A percentile compares a stretch with the other conserved stretches of the same genome.
Conservation (phyloP, 2,329 filamentous ascomycete genomes). For the Macrophomina tecta region DNA sequence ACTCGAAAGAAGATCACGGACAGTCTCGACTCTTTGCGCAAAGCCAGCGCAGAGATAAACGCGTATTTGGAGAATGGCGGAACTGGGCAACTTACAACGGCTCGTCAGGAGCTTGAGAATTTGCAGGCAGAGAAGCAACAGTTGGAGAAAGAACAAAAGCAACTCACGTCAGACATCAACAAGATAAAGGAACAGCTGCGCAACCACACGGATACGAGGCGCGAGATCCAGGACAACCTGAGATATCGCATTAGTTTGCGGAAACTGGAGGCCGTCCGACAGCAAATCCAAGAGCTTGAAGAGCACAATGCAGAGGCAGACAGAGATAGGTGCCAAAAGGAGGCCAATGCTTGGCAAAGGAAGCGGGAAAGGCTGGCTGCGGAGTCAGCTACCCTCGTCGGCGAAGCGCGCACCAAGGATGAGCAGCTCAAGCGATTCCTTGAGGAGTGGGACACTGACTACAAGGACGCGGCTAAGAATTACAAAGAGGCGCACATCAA, state of each 20-base stretch:
- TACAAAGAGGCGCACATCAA: constrained; percentile 90
- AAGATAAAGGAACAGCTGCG: constrained; percentile 77
- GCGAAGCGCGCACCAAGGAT: constrained; percentile 83
- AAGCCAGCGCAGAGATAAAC: constrained; percentile 77
- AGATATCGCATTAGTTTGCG: constrained; percentile 78
- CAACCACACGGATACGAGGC: constrained; percentile 81
- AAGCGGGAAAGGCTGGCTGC: constrained; percentile 73
- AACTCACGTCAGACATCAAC: constrained; percentile 74
- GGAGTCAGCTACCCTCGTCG: constrained; percentile 75
- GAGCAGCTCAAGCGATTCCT: constrained; percentile 75
- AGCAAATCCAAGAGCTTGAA: constrained; percentile 76
- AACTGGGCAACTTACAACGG: constrained; percentile 70
- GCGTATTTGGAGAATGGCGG: constrained; percentile 80
- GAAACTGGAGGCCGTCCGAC: constrained; percentile 69
- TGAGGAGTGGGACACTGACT: constrained; percentile 82
- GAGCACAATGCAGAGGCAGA: constrained; percentile 82
- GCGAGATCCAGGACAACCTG: constrained; percentile 87
- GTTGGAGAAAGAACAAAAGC: constrained; percentile 70
- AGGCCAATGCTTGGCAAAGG: constrained; percentile 71
- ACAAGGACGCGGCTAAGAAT: constrained; percentile 78
- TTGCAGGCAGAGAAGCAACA: constrained; percentile 70
- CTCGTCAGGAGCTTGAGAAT: constrained; percentile 70
- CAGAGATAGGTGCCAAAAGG: constrained; percentile 72
- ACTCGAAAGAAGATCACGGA: constrained; percentile 74
- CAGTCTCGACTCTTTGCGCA: constrained; percentile 77